Evolutionary conservation across 2,329 filamentous ascomycete species (phyloP).

Genomic region (Plenodomus tracheiphilus): DNA sequence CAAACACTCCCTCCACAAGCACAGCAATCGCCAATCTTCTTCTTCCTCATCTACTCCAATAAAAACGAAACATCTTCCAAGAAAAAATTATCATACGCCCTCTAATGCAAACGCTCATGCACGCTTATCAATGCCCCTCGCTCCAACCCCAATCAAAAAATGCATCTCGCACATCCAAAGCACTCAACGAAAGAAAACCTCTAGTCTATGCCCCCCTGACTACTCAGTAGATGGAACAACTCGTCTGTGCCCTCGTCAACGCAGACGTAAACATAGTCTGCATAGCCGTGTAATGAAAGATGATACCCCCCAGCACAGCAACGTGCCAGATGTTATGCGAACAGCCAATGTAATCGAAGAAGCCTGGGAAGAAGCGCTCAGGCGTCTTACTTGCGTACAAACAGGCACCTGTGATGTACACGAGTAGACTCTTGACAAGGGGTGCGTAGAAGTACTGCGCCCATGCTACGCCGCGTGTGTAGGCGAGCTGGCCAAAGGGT

Average conservation of each 20-base stretch:
- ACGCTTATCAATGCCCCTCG: constrained; percentile 6
- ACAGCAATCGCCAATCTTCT: too few species aligned
- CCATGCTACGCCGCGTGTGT: constrained; percentile 76
- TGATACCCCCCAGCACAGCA: constrained; percentile 88
- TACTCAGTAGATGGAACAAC: constrained; percentile 40
- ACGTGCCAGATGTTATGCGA: constrained; percentile 98
- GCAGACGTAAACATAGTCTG: constrained; percentile 80
- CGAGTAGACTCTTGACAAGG: constrained; percentile 79
- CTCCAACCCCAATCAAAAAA: constrained; percentile 3
- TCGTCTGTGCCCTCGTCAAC: constrained; percentile 40
- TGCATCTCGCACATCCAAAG: neutral
- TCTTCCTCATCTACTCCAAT: too few species aligned
- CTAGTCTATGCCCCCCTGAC: too few species aligned
- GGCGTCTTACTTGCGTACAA: constrained; percentile 92
- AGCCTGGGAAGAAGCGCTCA: constrained; percentile 88
- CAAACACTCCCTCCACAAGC: too few species aligned
- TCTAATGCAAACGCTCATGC: constrained; percentile 8
- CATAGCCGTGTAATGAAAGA: constrained; percentile 98
- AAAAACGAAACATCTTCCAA: neutral
- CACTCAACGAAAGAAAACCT: too few species aligned
- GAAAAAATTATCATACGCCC: neutral
- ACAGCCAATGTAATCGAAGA: constrained; percentile 93
- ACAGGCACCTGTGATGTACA: constrained; percentile 82
- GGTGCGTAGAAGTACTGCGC: constrained; percentile 89
- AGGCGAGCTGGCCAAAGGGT: constrained; percentile 80